Conservation (phyloP, 2,329 filamentous ascomycete species). For the Fusarium pseudocircinatum region DNA sequence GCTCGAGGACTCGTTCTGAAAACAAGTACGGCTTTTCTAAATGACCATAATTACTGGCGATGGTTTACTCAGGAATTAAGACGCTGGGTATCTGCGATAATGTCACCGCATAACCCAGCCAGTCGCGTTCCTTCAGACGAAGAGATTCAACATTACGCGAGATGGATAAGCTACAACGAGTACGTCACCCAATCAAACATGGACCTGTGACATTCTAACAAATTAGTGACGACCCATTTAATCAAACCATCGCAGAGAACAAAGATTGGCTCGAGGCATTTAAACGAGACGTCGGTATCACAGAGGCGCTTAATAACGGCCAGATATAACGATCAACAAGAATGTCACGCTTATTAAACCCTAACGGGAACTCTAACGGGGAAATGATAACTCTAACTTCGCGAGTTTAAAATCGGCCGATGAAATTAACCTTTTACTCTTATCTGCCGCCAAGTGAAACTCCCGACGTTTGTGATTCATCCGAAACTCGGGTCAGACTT, state of each 20-base stretch:
- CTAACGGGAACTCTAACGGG: background rate
- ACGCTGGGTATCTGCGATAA: constrained; percentile 40
- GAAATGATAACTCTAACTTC: background rate
- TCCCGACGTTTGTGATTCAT: background rate
- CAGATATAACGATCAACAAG: background rate
- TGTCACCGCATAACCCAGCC: constrained; percentile 40
- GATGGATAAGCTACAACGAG: constrained; percentile 43
- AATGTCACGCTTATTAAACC: background rate
- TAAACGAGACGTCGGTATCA: constrained; percentile 38
- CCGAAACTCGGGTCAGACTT: background rate
- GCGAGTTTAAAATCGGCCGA: background rate
- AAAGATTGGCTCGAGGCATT: constrained; percentile 39
- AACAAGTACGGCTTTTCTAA: constrained; percentile 30
- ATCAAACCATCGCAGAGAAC: constrained; percentile 41
- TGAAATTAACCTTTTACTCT: background rate
- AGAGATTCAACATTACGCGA: constrained; percentile 42
- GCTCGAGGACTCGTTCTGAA: constrained; percentile 26
- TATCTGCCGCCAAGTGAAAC: background rate
- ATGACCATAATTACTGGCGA: constrained; percentile 39
- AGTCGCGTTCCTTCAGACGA: constrained; percentile 37
- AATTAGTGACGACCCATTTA: constrained; percentile 41
- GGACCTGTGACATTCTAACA: background rate
- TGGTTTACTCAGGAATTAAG: constrained; percentile 37
- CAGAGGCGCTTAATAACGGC: background rate
- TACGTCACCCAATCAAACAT: background rate